Evolutionary conservation across 73 alveolate genomes (phyloP), one percentile per base, ranked within the genome.

Genomic region (Tetrahymena elliotti): DNA sequence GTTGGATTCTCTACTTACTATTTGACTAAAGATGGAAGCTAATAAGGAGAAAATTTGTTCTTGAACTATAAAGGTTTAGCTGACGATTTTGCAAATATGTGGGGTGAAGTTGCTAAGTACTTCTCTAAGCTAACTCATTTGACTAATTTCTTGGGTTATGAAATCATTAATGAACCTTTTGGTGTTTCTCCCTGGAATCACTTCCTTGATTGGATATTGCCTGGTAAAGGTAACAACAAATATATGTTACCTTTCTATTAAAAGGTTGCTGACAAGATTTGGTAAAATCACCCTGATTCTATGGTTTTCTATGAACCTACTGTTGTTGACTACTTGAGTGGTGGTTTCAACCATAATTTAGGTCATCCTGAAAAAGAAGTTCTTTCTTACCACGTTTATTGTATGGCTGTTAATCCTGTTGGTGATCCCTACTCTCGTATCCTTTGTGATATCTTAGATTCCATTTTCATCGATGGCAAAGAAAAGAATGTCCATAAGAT

Each of bases 111-210:
- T 16, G 97, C 97, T 37, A 94, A 97, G 53, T 93, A 96, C 83
- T 98, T 98, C 96, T 96, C 96, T 92, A 92, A 93, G 35, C 96
- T 83, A 40, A 93, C 52, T 35, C 93, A 35, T 40, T 97, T 97
- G 95, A 38, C 94, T 40, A 97, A 96, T 96, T 97, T 98, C 9
- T 92, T 98, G 35, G 99, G 99, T n/a, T 98, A 98, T 94, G 99
- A 98, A 84, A 96, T 98, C 40, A 95, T 98, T 95, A 98, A 98
- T 97, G 99, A 98, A 92, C 99, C 99, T 11, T 94, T 96, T 52
- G 97, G 98, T 38, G 98, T 98, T 27, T 97, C 97, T 22, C 92
- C 96, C 27, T 97, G 95, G 95, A 96, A 96, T 52, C 96, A 97
- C 93, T 68, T 94, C 54, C 96, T 24, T 93, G 97, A 93, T 94